Conservation (phyloP, 1,139 yeast genomes). For the Meyerozyma guilliermondii region DNA sequence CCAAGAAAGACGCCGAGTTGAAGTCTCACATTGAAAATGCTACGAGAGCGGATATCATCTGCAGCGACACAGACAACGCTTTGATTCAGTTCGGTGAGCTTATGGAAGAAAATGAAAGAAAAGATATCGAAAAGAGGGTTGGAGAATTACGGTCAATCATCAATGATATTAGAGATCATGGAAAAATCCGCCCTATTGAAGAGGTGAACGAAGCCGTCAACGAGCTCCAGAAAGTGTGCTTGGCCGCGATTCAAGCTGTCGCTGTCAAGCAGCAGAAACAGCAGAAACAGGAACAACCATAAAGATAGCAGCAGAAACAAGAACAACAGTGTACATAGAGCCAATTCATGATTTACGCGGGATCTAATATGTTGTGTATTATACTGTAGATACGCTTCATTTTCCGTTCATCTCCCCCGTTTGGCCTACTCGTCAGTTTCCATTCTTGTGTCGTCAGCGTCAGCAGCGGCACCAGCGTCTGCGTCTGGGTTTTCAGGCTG, state of each 20-base stretch:
- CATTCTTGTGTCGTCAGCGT: constrained; percentile 7
- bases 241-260: constrained; percentile 50
- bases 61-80: constrained; percentile 52
- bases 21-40: constrained; percentile 43
- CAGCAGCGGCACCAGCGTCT: constrained; percentile 12
- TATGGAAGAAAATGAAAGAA: constrained; percentile 34
- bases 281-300: constrained; percentile 6
- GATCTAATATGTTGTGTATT: constrained; percentile 3
- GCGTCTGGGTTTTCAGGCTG: constrained; percentile 11
- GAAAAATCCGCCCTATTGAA: constrained; percentile 29
- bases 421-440: constrained; percentile 1
- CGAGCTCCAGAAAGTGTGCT: constrained; percentile 44
- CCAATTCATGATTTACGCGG: no score
- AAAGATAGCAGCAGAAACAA: background rate
- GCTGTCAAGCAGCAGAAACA: constrained; percentile 36
- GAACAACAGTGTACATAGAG: no score
- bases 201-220: constrained; percentile 41
- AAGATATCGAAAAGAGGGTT: constrained; percentile 24
- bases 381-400: background rate
- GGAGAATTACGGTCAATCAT: constrained; percentile 38
- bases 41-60: constrained; percentile 49
- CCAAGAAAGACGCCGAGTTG: constrained; percentile 38
- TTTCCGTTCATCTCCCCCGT: background rate
- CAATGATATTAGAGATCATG: constrained; percentile 36
- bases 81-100: constrained; percentile 38